Percentiles rank a stretch among this genome's conserved stretches.
Evolutionary conservation across 176 grass and related monocot species (phyloP).

Genomic region (Eragrostis curvula): DNA sequence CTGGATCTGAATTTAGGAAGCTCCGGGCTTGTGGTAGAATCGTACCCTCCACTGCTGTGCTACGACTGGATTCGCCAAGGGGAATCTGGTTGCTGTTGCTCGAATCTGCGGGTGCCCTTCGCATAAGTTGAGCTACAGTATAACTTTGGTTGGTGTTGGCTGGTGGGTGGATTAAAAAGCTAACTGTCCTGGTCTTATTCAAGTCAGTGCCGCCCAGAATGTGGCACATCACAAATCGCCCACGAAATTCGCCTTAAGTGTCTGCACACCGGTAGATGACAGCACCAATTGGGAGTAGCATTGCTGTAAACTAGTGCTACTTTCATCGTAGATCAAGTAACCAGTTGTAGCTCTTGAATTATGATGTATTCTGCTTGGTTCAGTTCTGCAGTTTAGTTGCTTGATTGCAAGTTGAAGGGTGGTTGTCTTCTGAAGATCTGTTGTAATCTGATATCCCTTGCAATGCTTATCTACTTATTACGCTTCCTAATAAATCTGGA

Average conservation of each 20-base stretch:
- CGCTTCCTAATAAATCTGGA: background rate
- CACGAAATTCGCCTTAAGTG: background rate
- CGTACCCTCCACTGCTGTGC: background rate
- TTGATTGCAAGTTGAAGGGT: background rate
- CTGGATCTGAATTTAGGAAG: constrained; percentile 34
- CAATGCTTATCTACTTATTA: background rate
- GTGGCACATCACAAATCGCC: background rate
- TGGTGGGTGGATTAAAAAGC: constrained; percentile 18
- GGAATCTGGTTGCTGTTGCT: background rate
- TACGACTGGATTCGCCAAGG: background rate
- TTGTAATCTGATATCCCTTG: background rate
- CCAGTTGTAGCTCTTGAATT: background rate
- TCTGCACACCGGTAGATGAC: background rate
- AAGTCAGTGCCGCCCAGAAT: background rate
- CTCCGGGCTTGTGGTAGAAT: background rate
- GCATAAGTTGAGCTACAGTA: background rate
- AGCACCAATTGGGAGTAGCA: background rate
- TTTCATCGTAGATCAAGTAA: background rate
- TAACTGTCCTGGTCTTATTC: constrained; percentile 13
- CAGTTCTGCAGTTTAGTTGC: background rate
- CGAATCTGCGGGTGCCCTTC: background rate
- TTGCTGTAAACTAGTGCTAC: background rate
- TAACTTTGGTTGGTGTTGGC: background rate
- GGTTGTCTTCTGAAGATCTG: background rate
- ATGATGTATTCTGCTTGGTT: background rate